A percentile compares a stretch with the other conserved stretches of the same genome.
These are phyloP conservation scores for Glycine latifolia DNA, from an alignment of 306 rosid genomes.

Conservation along the genomic window DNA sequence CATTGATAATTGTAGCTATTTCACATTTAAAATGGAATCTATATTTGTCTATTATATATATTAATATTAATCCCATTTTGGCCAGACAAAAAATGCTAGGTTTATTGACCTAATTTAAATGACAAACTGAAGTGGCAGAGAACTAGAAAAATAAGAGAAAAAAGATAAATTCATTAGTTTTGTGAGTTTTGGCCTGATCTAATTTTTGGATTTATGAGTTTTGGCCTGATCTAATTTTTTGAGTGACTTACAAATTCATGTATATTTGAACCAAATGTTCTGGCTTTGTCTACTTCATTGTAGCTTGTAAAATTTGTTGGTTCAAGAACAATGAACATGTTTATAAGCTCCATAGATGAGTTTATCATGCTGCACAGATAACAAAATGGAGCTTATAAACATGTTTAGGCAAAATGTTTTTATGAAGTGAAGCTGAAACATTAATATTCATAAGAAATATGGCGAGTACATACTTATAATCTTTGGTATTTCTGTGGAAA, in stretches of 20 bases:
- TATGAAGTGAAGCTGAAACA: neutral
- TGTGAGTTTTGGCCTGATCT: neutral
- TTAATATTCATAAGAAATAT: conserved; percentile 11
- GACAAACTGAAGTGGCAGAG: conserved; percentile 18
- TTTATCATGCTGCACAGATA: neutral
- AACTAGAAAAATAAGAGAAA: neutral
- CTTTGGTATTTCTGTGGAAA: neutral
- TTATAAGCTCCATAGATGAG: neutral
- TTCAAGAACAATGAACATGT: conserved; percentile 22
- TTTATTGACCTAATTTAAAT: conserved; percentile 13
- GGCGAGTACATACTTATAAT: neutral
- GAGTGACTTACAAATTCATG: neutral
- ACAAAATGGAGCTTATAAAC: neutral
- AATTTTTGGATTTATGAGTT: conserved; percentile 24
- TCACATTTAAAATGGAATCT: neutral
- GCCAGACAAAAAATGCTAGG: conserved; percentile 4
- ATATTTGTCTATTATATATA: neutral
- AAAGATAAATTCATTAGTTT: neutral
- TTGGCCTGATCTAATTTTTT: neutral
- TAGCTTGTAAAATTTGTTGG: conserved; percentile 22
- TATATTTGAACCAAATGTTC: neutral
- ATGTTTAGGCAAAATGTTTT: neutral
- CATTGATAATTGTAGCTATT: conserved; percentile 19
- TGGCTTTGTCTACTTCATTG: conserved; percentile 3
- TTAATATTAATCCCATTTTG: conserved; percentile 6